Base-by-base conservation (phyloP, 441 rosid genomes). In the Adansonia grandidieri region DNA sequence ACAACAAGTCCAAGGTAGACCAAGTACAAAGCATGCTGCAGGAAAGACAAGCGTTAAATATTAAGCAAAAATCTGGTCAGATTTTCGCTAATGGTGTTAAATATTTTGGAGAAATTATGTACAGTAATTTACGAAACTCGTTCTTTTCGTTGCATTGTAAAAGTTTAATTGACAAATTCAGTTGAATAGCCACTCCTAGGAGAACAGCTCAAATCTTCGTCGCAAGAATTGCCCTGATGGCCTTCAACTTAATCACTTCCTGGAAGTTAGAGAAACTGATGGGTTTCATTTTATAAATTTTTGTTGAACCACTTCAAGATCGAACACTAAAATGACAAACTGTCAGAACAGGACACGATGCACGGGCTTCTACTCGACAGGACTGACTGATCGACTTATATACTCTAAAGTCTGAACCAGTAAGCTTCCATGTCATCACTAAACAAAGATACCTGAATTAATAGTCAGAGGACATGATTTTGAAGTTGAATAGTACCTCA, bases 11-110 rank as follows among this genome's bases (percentile, higher is more conserved):
- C 96, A 77, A 94, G 85, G 83, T 92, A 94, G 78, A 94, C 89
- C 80, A 92, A 85, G 80, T 90, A 76, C 68, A 90, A 77, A 74
- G 98, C 91, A 83, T 91, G 78, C 94, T 93, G 86, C 82, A 66
- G 42, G 48, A 77, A 68, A 32, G 42, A 20, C 5, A 40, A 73
- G 51, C 11, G 76, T 73, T 37, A 20, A 56, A 44, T 58, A 42
- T 42, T 42, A 42, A 73, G 40, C 53, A 72, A 2, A 57, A 57
- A 40, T 48, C 37, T 22, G 19, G 9, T 51, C 17, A 48, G 6
- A 10, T 24, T 56, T 61, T 24, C 24, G 65, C 24, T 61, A 11
- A 32, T 22, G 37, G n/a, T 9, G 42, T 11, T n/a, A 24, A 24
- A 61, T 32, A 0, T 9, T 66, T 66, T 42, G 22, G 51, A 66